Percentiles rank a stretch among this genome's conserved stretches.
phyloP scores from a whole-genome alignment of 2,329 filamentous ascomycete genomes.

The Stagonosporopsis vannaccii region DNA sequence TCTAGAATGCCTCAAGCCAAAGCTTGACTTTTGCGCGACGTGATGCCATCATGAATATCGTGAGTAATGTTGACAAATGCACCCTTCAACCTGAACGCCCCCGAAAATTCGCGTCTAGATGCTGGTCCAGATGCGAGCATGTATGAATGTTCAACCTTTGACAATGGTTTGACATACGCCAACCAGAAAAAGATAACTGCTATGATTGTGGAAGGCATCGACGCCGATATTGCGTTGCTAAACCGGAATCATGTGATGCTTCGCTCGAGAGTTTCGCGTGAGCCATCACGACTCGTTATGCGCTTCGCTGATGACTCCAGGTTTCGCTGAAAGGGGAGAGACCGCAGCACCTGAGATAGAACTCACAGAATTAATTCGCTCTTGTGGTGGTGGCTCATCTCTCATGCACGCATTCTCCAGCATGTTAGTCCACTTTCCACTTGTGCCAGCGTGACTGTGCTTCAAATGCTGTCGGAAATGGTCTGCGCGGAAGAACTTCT shows the following conservation, averaged over 20 bases:
- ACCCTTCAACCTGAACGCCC: constrained; percentile 7
- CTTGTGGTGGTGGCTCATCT: constrained; percentile 73
- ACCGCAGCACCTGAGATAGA: constrained; percentile 41
- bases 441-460: constrained; percentile 94
- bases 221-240: constrained; percentile 21
- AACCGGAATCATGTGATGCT: constrained; percentile 30
- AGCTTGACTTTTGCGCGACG: constrained; percentile 8
- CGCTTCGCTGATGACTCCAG: constrained; percentile 49
- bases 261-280: constrained; percentile 30
- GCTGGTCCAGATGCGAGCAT: constrained; percentile 3
- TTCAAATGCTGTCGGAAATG: constrained; percentile 98
- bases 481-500: constrained; percentile 97
- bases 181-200: not conserved
- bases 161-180: not conserved
- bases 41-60: constrained; percentile 12
- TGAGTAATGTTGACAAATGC: constrained; percentile 1
- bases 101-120: constrained; percentile 10
- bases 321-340: constrained; percentile 42
- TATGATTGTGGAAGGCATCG: constrained; percentile 1
- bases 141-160: constrained; percentile 4
- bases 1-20: constrained; percentile 11
- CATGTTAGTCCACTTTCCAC: constrained; percentile 99
- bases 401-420: constrained; percentile 97
- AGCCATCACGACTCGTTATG: constrained; percentile 47
- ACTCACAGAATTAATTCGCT: constrained; percentile 42